Evolutionary conservation across 495 filamentous ascomycete species (phyloP), one percentile per base, ranked within the genome.

Genomic region (Chaetomium fimeti): DNA sequence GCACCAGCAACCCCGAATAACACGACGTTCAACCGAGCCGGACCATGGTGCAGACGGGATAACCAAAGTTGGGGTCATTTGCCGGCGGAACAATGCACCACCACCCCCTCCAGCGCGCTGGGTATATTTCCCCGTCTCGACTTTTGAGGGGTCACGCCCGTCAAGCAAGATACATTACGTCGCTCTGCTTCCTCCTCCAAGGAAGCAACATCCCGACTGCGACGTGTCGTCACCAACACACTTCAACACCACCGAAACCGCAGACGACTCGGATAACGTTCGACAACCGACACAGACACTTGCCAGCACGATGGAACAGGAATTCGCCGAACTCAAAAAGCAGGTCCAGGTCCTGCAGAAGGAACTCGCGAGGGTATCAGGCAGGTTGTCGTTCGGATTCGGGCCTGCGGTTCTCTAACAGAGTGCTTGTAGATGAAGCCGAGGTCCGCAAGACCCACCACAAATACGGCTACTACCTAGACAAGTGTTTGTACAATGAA

Each of bases 381-480:
- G 77, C 70, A 64, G 53, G 69, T 52, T 18, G 54, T 24, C n/a
- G 7, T 20, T 48, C n/a, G n/a, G 9, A 12, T 38, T 16, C 24
- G 20, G 13, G 13, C 27, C 6, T 9, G 1, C 45, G 20, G n/a
- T 3, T 38, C 15, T 25, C 59, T 60, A 57, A 64, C 69, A 57
- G 51, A 48, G 55, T 62, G 25, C 36, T 57, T 25, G 40, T 47
- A 78, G 80, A 81, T 51, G 78, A 82, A 64, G 72, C 74, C 38
- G 82, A 84, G 66, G 77, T 84, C 40, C 78, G 79, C 66, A 84
- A 85, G 63, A 72, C 79, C 7, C 82, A 84, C 65, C 77, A 75
- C 76, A 83, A 83, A 67, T 85, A 85, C 67, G 83, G 83, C 56
- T 85, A 85, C 72, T 85, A 85, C 66, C 77, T 85, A 48, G 83